A percentile compares a stretch with the other conserved stretches of the same genome.
These are phyloP conservation scores for Peribolospora kevripleyi DNA, from an alignment of 768 basidiomycete species.

Conservation along the genomic window DNA sequence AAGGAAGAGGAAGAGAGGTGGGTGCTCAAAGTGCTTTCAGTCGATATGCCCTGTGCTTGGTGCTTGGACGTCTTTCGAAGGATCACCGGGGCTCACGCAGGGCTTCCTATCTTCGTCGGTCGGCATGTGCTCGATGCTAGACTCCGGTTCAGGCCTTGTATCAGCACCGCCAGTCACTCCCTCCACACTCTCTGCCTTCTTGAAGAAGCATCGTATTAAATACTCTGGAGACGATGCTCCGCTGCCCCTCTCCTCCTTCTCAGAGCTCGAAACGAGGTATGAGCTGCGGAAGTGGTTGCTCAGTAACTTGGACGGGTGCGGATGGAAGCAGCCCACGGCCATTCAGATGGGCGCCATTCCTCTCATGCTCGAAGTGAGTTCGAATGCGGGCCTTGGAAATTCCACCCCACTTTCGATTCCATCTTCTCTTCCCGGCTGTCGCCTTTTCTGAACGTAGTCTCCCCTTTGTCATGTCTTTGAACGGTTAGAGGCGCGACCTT, in stretches of 20 bases:
- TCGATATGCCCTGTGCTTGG: not conserved
- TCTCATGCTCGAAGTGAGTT: constrained; percentile 46
- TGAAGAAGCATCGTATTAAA: constrained; percentile 38
- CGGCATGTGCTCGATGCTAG: too few species aligned
- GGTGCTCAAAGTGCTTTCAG: constrained; percentile 5
- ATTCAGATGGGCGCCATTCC: constrained; percentile 62
- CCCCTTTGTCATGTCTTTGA: rapidly evolving
- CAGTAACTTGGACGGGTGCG: constrained; percentile 36
- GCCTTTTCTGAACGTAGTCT: not conserved
- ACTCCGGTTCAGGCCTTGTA: too few species aligned
- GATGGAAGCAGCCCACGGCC: constrained; percentile 45
- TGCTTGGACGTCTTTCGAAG: too few species aligned
- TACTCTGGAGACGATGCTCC: constrained; percentile 53
- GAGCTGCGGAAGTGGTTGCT: constrained; percentile 35
- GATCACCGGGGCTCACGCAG: too few species aligned
- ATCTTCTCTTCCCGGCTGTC: not conserved
- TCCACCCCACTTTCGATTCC: too few species aligned
- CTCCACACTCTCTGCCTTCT: constrained; percentile 4
- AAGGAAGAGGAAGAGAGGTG: constrained; percentile 13
- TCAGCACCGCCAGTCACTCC: not conserved
- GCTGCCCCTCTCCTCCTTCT: constrained; percentile 32
- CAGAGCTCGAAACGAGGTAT: constrained; percentile 34
- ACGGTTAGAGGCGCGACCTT: not conserved
- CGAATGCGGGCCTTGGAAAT: not conserved
- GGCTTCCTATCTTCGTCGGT: too few species aligned